These are phyloP conservation scores for Magnolia changhungtana DNA, from an alignment of 164 flowering plant genomes.

Conservation along the genomic window DNA sequence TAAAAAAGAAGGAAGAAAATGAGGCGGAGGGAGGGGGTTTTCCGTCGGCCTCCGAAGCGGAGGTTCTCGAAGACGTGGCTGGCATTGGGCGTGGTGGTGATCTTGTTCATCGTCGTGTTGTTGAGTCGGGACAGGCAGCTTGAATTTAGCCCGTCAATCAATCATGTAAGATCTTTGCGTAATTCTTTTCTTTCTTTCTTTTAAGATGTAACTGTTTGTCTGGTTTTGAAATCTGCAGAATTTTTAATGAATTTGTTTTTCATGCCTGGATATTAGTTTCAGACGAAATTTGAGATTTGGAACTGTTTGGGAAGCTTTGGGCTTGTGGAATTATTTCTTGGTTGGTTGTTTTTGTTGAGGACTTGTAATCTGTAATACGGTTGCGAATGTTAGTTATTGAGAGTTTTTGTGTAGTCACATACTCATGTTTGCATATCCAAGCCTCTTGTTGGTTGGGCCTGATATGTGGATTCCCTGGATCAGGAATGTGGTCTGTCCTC, in stretches of 20 bases:
- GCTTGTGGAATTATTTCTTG: too few relatives aligned
- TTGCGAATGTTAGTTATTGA: background rate
- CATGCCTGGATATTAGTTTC: background rate
- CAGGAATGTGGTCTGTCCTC: background rate
- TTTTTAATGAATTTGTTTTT: background rate
- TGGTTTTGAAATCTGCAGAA: background rate
- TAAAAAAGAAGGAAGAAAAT: background rate
- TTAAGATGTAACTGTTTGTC: background rate
- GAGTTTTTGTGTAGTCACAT: background rate
- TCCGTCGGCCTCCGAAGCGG: conserved; percentile 13
- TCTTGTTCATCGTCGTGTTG: conserved; percentile 7
- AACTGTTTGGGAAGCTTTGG: background rate
- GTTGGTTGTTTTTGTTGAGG: too few relatives aligned
- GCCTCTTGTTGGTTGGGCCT: background rate
- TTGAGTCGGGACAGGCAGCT: conserved; percentile 8
- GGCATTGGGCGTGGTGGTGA: conserved; percentile 2
- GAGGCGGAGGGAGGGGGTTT: conserved; percentile 12
- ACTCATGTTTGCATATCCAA: too few relatives aligned
- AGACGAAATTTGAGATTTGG: background rate
- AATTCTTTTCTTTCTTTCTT: background rate
- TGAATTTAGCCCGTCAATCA: background rate
- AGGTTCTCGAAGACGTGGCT: conserved; percentile 12
- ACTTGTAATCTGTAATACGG: background rate
- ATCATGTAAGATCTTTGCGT: background rate
- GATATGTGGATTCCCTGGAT: background rate